Base-by-base conservation (phyloP, 1,284 basidiomycete species). In the Fistulinella cinereoalba region DNA sequence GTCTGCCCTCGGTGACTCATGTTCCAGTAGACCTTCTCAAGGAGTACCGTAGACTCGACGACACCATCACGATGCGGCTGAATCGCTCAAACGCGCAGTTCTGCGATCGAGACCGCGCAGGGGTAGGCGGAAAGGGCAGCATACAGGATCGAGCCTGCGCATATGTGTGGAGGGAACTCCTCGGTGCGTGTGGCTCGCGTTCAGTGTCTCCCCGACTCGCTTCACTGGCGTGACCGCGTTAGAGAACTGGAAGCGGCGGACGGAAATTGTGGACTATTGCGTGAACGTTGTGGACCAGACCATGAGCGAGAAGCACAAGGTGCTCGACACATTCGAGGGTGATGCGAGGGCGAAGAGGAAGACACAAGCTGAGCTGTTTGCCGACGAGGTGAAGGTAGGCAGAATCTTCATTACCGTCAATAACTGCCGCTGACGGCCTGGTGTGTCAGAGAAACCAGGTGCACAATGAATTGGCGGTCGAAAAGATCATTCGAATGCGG, bases 181-280 rank as follows among this genome's bases (percentile, higher is more conserved):
- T 91, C 56, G 81, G 91, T 92, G 46, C 60, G 62, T 32, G 36
- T n/a, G n/a, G 58, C 43, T 45, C 31, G 15, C 24, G 25, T 44
- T 21, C n/a, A n/a, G n/a, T n/a, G n/a, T n/a, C n/a, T n/a, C n/a
- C n/a, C n/a, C n/a, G n/a, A n/a, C n/a, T n/a, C n/a, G n/a, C n/a
- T n/a, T n/a, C 28, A 51, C 56, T 40, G 25, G 46, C 32, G 51
- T n/a, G n/a, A 61, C 53, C 51, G 34, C 38, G 36, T 44, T 54
- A 91, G 89, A 81, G 42, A 92, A 92, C 51, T 94, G 92, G 92
- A 83, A 80, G 55, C 81, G 86, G 43, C 76, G 91, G 50, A 81
- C 81, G 48, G 81, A 87, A 52, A 77, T 95, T 46, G 77, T 94
- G 31, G 74, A 83, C 12, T 95, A 90, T 65, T 95, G 92, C 53